A percentile compares a stretch with the other conserved stretches of the same genome.
Conservation (phyloP, 1,284 basidiomycete species). For the Fomes fomentarius region DNA sequence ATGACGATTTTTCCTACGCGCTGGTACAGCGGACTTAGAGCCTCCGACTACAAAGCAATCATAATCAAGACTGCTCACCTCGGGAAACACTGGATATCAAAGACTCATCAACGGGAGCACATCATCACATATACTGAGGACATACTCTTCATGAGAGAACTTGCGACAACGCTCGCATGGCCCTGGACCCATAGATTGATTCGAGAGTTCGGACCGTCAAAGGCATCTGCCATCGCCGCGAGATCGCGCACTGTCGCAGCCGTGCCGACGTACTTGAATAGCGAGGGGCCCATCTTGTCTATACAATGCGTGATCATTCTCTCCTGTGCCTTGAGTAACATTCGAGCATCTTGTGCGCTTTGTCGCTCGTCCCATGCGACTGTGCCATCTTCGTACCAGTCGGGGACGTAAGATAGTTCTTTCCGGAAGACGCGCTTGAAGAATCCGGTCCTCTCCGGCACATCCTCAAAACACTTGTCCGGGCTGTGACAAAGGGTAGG, state of each 20-base stretch:
- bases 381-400: neutral
- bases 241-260: slow-evolving; percentile 11
- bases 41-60: too few relatives aligned
- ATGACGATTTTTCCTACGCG: neutral
- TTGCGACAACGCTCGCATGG: slow-evolving; percentile 7
- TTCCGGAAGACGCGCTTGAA: too few relatives aligned
- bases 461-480: too few relatives aligned
- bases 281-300: neutral
- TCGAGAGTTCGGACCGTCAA: slow-evolving; percentile 4
- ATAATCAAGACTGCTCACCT: too few relatives aligned
- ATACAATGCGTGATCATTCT: neutral
- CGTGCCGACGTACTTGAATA: slow-evolving; percentile 9
- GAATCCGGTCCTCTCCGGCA: too few relatives aligned
- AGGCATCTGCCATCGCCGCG: slow-evolving; percentile 7
- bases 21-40: too few relatives aligned
- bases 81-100: too few relatives aligned
- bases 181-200: slow-evolving; percentile 4
- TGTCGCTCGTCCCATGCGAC: neutral
- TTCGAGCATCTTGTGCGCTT: neutral
- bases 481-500: too few relatives aligned
- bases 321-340: neutral
- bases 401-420: too few relatives aligned
- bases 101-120: too few relatives aligned
- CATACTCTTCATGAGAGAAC: slow-evolving; percentile 10
- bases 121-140: neutral